phyloP scores from a whole-genome alignment of 768 basidiomycete genomes.

The Hortiboletus campestris region DNA sequence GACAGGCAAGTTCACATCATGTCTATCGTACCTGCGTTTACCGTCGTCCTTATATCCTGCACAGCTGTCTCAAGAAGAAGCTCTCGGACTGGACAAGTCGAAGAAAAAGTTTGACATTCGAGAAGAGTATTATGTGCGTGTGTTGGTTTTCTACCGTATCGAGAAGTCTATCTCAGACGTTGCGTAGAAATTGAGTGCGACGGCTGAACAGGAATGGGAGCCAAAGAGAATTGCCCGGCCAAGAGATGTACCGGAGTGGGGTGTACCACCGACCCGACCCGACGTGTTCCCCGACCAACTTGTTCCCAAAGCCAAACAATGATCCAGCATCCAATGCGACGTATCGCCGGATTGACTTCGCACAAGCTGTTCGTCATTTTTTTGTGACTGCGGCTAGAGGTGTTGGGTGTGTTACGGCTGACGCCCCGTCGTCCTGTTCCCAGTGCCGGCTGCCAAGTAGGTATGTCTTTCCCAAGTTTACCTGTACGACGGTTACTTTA shows the following conservation, averaged over 20 bases:
- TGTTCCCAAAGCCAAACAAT: constrained; percentile 1
- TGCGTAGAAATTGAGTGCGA: constrained; percentile 56
- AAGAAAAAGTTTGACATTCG: constrained; percentile 87
- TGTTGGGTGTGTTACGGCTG: not conserved
- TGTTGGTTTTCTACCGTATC: not conserved
- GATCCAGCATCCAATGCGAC: not conserved
- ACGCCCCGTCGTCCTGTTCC: not conserved
- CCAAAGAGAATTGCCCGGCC: constrained; percentile 81
- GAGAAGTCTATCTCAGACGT: not conserved
- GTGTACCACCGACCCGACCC: constrained; percentile 61
- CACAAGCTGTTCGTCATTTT: not conserved
- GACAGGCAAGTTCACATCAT: constrained; percentile 46
- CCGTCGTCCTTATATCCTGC: not conserved
- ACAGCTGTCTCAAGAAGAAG: constrained; percentile 75
- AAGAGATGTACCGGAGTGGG: constrained; percentile 92
- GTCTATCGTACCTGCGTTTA: not conserved
- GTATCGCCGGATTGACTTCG: not conserved
- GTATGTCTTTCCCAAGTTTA: not conserved
- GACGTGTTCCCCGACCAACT: constrained; percentile 27
- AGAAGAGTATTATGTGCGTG: constrained; percentile 93
- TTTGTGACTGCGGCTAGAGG: not conserved
- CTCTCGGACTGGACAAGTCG: constrained; percentile 64
- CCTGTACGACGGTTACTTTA: not conserved
- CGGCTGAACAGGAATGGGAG: constrained; percentile 76
- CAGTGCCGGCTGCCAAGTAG: not conserved